Evolutionary conservation across 495 filamentous ascomycete species (phyloP), one percentile per base, ranked within the genome.

Genomic region (Tuber umbilicatum): DNA sequence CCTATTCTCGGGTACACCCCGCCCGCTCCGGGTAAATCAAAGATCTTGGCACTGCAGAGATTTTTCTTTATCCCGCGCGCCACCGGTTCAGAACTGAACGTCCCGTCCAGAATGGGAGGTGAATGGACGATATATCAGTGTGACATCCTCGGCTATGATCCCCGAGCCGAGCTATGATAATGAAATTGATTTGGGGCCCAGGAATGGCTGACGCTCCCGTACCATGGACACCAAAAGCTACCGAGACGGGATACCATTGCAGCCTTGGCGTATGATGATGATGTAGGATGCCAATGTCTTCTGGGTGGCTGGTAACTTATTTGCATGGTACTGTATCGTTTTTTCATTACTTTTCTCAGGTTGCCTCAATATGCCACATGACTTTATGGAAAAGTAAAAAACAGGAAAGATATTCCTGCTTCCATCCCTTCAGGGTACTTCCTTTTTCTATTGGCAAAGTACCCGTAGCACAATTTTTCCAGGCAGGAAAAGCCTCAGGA

Each of bases 181-280:
- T 64, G 27, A 64, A 64, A 64, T 64, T 17, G 3, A 35, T 64
- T 64, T 35, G 31, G 35, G 16, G 55, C 27, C 55, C 55, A 64
- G 31, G 55, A 64, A 64, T 64, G 55, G 55, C 55, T 64, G 35
- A 64, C 12, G 55, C 55, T 64, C 55, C 55, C 55, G 55, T 64
- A 35, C 55, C 27, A 64, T 64, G 55, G 55, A 19, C 55, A 64
- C 55, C 14, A 5, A 5, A 5, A 35, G 27, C 55, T 35, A 31
- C 55, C 55, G 27, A 64, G 55, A 64, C 55, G 31, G 55, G 55
- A 64, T 31, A 9, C 55, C 55, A 64, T 16, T 35, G 27, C 55
- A 64, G 55, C 27, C 27, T 64, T 64, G 55, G 55, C 55, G 27
- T 64, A 17, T 35, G 27, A 27, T 55, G n/a, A 31, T 35, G 55